Percentiles rank a stretch among this genome's conserved stretches.
phyloP scores from a whole-genome alignment of 441 rosid genomes.

The Melianthus villosus region DNA sequence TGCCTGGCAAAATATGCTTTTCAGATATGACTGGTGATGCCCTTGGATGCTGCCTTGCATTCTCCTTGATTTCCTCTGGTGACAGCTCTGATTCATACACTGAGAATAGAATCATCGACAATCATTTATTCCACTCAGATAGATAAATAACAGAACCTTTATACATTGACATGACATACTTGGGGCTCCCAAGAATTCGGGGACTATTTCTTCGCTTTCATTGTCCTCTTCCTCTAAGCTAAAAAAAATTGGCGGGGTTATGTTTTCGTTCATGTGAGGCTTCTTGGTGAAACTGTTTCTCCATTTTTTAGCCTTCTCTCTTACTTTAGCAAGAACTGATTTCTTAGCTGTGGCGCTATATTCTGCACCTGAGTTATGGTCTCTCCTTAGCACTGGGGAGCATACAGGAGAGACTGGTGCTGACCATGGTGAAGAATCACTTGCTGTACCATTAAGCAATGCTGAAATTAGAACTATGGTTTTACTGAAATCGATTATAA shows the following conservation, averaged over 20 bases:
- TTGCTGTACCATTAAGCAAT: too few species aligned
- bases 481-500: too few species aligned
- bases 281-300: constrained; percentile 29
- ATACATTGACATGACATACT: constrained; percentile 14
- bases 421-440: too few species aligned
- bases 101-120: constrained; percentile 21
- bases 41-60: constrained; percentile 51
- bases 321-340: constrained; percentile 46
- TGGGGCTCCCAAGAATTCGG: constrained; percentile 54
- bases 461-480: too few species aligned
- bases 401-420: neutral
- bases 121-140: too few species aligned
- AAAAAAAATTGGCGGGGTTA: too few species aligned
- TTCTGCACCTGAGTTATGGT: constrained; percentile 32
- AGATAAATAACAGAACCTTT: too few species aligned
- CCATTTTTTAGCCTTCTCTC: constrained; percentile 39
- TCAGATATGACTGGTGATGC: constrained; percentile 31
- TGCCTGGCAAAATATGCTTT: constrained; percentile 27
- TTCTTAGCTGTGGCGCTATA: constrained; percentile 23
- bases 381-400: constrained; percentile 10
- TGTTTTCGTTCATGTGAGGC: constrained; percentile 16
- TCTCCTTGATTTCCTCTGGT: constrained; percentile 37
- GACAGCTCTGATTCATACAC: constrained; percentile 89
- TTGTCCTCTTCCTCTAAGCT: constrained; percentile 18
- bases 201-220: constrained; percentile 31